A percentile compares a stretch with the other conserved stretches of the same genome.
These are phyloP conservation scores for Yueomyces sp. DNA, from an alignment of 805 yeast genomes.

Conservation along the genomic window DNA sequence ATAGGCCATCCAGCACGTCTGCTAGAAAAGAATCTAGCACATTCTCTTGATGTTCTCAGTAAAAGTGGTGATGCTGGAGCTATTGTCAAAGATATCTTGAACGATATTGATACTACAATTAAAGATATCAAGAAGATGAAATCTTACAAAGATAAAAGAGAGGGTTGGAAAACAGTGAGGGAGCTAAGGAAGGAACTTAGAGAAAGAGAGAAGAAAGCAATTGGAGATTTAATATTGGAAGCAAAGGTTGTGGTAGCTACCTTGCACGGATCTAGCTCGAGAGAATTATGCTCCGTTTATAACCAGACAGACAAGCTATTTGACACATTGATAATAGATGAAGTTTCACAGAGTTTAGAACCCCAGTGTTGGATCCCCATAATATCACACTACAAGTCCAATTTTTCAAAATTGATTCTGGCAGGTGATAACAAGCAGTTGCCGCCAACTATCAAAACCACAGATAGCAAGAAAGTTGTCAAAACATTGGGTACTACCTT, in stretches of 20 bases:
- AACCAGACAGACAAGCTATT: constrained; percentile 32
- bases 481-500: constrained; percentile 47
- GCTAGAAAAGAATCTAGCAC: constrained; percentile 43
- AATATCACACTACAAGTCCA: constrained; percentile 42
- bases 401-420: constrained; percentile 44
- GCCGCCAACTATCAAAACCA: constrained; percentile 76
- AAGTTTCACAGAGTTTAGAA: constrained; percentile 86
- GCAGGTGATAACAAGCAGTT: constrained; percentile 93
- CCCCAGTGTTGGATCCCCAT: constrained; percentile 97
- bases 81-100: constrained; percentile 51
- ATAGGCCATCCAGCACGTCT: constrained; percentile 92
- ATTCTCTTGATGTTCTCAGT: constrained; percentile 64
- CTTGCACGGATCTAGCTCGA: constrained; percentile 74
- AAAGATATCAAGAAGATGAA: constrained; percentile 46
- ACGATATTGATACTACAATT: constrained; percentile 55
- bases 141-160: constrained; percentile 48
- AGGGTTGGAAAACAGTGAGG: constrained; percentile 57
- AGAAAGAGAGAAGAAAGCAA: constrained; percentile 48
- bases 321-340: constrained; percentile 81
- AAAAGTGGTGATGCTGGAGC: constrained; percentile 44
- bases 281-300: constrained; percentile 47
- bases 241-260: constrained; percentile 71
- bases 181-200: constrained; percentile 57
- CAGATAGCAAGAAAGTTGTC: constrained; percentile 29
- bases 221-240: constrained; percentile 40